Evolutionary conservation across 805 yeast species (phyloP).

Genomic region (Priceomyces castillae): DNA sequence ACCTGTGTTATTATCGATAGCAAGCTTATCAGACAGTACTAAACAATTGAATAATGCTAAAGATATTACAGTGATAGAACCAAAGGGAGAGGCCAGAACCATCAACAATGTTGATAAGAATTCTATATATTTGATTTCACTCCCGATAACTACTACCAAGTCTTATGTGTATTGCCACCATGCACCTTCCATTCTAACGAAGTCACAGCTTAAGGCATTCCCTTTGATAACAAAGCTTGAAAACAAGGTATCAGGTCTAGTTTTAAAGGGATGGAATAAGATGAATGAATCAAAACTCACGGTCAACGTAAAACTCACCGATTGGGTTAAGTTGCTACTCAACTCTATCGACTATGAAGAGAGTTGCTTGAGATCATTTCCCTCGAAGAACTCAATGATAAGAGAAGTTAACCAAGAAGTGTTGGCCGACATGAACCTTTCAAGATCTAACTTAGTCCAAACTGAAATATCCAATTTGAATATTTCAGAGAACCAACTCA

Average conservation of each 20-base stretch:
- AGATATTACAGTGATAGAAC: not conserved
- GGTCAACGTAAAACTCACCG: constrained; percentile 60
- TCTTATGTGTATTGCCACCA: constrained; percentile 71
- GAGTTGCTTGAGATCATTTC: constrained; percentile 68
- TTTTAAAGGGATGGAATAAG: constrained; percentile 59
- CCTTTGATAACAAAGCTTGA: constrained; percentile 43
- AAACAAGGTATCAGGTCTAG: constrained; percentile 46
- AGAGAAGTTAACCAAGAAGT: constrained; percentile 42
- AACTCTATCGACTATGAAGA: constrained; percentile 78
- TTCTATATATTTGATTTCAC: constrained; percentile 60
- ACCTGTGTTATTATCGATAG: not conserved
- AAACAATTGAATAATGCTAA: not conserved
- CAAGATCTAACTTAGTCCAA: constrained; percentile 18
- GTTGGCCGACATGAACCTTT: constrained; percentile 1
- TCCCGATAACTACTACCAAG: constrained; percentile 66
- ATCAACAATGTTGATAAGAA: constrained; percentile 20
- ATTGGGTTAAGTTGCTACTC: constrained; percentile 49
- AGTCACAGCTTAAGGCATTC: constrained; percentile 23
- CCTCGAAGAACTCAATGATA: constrained; percentile 60
- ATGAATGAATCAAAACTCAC: constrained; percentile 52
- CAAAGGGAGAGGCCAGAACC: not conserved
- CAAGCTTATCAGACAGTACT: not conserved
- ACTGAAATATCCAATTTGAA: constrained; percentile 24
- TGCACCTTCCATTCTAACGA: constrained; percentile 26
- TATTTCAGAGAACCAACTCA: constrained; percentile 28